Evolutionary conservation across 176 grass and related monocot species (phyloP).

Genomic region (Cenchrus fungigraminus): DNA sequence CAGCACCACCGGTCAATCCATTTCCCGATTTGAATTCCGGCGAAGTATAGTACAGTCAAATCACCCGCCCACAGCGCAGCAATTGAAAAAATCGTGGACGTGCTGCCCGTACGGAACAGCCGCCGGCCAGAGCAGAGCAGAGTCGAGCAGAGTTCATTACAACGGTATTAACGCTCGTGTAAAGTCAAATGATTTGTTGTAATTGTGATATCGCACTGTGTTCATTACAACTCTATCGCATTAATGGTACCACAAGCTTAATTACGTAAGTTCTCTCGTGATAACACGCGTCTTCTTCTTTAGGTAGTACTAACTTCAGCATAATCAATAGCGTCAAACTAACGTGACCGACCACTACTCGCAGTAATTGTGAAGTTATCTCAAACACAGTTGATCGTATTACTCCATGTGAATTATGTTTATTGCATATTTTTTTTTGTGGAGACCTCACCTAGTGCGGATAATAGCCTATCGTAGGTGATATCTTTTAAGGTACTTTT

Average conservation of each 20-base stretch:
- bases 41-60: background rate
- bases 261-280: background rate
- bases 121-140: background rate
- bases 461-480: background rate
- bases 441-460: background rate
- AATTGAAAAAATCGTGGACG: background rate
- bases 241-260: background rate
- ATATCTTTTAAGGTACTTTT: background rate
- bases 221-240: background rate
- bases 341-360: too few relatives aligned
- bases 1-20: background rate
- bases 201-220: background rate
- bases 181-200: background rate
- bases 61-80: background rate
- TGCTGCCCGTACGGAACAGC: constrained; percentile 20
- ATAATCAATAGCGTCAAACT: too few relatives aligned
- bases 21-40: background rate
- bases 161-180: fast-evolving
- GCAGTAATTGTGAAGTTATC: too few relatives aligned
- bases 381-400: background rate
- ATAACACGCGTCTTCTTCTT: background rate
- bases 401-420: background rate
- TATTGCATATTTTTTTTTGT: background rate
- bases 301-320: background rate
- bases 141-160: background rate